Conservation (phyloP, 805 yeast species). For the Yamadazyma insecticola region DNA sequence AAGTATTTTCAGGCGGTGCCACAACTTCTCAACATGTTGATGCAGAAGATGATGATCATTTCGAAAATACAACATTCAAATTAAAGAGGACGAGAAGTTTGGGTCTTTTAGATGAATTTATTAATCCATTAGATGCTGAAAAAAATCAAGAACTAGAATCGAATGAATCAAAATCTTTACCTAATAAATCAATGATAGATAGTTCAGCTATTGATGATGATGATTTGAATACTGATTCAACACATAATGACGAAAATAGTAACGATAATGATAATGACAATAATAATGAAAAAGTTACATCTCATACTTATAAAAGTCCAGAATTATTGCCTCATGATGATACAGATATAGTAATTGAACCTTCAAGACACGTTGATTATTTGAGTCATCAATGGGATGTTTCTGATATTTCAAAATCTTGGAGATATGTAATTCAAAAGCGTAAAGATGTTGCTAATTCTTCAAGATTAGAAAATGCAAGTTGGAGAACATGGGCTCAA, state of each 20-base stretch:
- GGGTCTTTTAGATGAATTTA: slow-evolving; percentile 72
- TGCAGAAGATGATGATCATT: slow-evolving; percentile 67
- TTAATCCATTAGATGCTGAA: slow-evolving; percentile 23
- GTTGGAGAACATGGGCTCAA: slow-evolving; percentile 96
- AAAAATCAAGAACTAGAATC: background rate
- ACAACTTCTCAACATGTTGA: slow-evolving; percentile 64
- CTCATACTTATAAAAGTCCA: slow-evolving; percentile 19
- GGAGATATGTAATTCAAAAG: slow-evolving; percentile 86
- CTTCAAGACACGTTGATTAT: slow-evolving; percentile 90
- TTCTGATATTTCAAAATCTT: slow-evolving; percentile 84
- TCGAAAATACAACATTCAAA: slow-evolving; percentile 64
- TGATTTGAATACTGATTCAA: slow-evolving; percentile 1
- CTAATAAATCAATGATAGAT: slow-evolving; percentile 4
- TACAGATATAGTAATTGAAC: slow-evolving; percentile 71
- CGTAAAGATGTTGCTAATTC: slow-evolving; percentile 74
- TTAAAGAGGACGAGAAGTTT: slow-evolving; percentile 78
- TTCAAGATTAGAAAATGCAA: slow-evolving; percentile 49
- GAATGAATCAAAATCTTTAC: slow-evolving; percentile 4
- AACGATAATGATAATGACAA: slow-evolving; percentile 4
- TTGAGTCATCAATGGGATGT: slow-evolving; percentile 96
- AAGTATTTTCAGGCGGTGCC: slow-evolving; percentile 53
- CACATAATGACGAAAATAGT: slow-evolving; percentile 9
- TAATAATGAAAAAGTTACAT: slow-evolving; percentile 2
- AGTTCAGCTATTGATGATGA: slow-evolving; percentile 1
- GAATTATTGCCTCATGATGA: slow-evolving; percentile 72